Percentiles rank a stretch among this genome's conserved stretches.
Conservation (phyloP, 2,329 filamentous ascomycete genomes). For the Cordyceps cicadae region DNA sequence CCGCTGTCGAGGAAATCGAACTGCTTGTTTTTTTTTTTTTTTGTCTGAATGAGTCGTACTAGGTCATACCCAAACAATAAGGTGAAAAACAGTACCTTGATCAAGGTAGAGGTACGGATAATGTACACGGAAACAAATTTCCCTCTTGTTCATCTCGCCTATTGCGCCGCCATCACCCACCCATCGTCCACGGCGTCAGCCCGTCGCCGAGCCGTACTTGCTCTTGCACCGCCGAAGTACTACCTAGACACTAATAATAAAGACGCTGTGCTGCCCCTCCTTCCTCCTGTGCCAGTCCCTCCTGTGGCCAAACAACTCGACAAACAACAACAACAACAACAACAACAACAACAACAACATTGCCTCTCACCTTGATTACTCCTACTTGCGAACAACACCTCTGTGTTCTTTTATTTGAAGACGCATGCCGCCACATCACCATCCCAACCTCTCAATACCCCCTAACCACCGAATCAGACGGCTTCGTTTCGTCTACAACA, state of each 20-base stretch:
- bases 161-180: not conserved
- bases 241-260: not conserved
- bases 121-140: not conserved
- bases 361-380: not conserved
- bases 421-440: not conserved
- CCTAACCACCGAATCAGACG: not conserved
- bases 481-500: not conserved
- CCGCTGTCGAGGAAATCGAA: not conserved
- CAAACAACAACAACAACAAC: no score
- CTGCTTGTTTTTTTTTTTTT: not conserved
- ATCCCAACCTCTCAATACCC: not conserved
- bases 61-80: not conserved
- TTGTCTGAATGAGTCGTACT: not conserved
- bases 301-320: not conserved
- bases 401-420: not conserved
- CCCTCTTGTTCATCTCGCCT: not conserved
- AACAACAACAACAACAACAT: no score
- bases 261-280: conserved; percentile 2
- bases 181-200: not conserved
- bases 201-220: not conserved
- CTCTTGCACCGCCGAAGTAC: not conserved
- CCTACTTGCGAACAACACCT: not conserved
- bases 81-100: no score
- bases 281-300: conserved; percentile 1
- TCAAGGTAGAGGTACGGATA: no score